Conservation (phyloP, 768 basidiomycete species). For the Lentinula edodes region DNA sequence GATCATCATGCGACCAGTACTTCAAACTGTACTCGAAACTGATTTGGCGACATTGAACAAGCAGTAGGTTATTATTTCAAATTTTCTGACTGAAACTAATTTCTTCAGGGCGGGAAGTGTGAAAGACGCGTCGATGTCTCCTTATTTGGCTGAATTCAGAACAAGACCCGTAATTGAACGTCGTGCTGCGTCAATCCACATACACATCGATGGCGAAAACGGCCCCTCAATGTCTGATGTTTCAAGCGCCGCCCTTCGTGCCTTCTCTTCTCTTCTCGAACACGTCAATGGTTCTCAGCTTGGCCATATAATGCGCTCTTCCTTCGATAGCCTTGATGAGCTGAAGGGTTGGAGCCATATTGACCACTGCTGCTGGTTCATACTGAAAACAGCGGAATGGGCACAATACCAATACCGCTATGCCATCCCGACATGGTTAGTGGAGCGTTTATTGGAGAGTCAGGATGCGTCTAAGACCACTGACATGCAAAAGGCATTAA, state of each 20-base stretch:
- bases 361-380: slow-evolving; percentile 79
- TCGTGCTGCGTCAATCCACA: slow-evolving; percentile 83
- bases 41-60: slow-evolving; percentile 54
- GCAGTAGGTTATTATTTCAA: slow-evolving; percentile 44
- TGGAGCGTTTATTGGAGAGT: slow-evolving; percentile 67
- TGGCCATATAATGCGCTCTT: slow-evolving; percentile 63
- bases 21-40: slow-evolving; percentile 62
- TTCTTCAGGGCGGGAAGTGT: slow-evolving; percentile 48
- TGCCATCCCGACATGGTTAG: slow-evolving; percentile 77
- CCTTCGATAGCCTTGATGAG: slow-evolving; percentile 62
- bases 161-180: slow-evolving; percentile 74
- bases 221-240: slow-evolving; percentile 76
- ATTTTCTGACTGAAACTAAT: slow-evolving; percentile 7
- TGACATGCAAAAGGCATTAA: slow-evolving; percentile 53
- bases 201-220: slow-evolving; percentile 83
- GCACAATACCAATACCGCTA: slow-evolving; percentile 92
- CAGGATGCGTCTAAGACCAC: slow-evolving; percentile 47
- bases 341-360: slow-evolving; percentile 58
- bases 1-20: slow-evolving; percentile 64
- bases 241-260: slow-evolving; percentile 65
- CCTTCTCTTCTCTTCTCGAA: slow-evolving; percentile 63
- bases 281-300: slow-evolving; percentile 78
- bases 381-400: slow-evolving; percentile 76
- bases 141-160: slow-evolving; percentile 81
- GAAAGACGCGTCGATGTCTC: slow-evolving; percentile 67